These are phyloP conservation scores for Russula olivacea DNA, from an alignment of 768 basidiomycete species.

Conservation along the genomic window DNA sequence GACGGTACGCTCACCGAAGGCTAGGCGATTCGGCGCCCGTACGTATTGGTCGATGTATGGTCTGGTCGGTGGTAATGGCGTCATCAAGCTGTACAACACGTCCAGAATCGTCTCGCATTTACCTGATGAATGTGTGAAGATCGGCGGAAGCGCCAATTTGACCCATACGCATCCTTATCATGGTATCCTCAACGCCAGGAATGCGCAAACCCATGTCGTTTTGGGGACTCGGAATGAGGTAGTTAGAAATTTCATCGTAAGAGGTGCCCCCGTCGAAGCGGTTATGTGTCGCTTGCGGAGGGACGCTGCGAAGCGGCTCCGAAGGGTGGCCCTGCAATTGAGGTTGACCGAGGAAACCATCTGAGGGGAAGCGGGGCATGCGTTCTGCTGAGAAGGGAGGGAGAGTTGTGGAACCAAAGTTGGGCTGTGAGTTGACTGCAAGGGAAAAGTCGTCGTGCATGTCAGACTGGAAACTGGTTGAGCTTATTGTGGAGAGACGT, in stretches of 20 bases:
- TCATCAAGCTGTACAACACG: conserved; percentile 1
- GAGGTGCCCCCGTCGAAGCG: conserved; percentile 46
- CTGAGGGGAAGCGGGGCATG: conserved; percentile 48
- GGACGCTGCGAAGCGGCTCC: conserved; percentile 61
- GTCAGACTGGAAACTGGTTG: conserved; percentile 49
- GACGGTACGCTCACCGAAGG: conserved; percentile 88
- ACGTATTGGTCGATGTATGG: conserved; percentile 85
- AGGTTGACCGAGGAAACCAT: conserved; percentile 47
- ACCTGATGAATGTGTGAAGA: conserved; percentile 78
- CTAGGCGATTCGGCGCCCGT: conserved; percentile 75
- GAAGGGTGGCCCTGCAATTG: conserved; percentile 48
- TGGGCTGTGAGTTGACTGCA: conserved; percentile 41
- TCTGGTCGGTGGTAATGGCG: conserved; percentile 34
- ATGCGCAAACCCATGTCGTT: conserved; percentile 57
- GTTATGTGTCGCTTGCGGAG: conserved; percentile 68
- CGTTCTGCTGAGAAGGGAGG: conserved; percentile 52
- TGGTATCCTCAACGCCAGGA: conserved; percentile 54
- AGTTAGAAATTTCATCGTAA: conserved; percentile 57
- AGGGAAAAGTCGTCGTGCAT: conserved; percentile 58
- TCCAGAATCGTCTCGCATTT: conserved; percentile 25
- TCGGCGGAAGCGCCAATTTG: conserved; percentile 58
- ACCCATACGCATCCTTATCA: conserved; percentile 55
- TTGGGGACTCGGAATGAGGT: conserved; percentile 47
- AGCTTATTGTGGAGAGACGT: conserved; percentile 43
- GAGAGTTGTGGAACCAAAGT: conserved; percentile 38